These are phyloP conservation scores for Carpinus fangiana DNA, from an alignment of 306 rosid genomes.

Conservation along the genomic window DNA sequence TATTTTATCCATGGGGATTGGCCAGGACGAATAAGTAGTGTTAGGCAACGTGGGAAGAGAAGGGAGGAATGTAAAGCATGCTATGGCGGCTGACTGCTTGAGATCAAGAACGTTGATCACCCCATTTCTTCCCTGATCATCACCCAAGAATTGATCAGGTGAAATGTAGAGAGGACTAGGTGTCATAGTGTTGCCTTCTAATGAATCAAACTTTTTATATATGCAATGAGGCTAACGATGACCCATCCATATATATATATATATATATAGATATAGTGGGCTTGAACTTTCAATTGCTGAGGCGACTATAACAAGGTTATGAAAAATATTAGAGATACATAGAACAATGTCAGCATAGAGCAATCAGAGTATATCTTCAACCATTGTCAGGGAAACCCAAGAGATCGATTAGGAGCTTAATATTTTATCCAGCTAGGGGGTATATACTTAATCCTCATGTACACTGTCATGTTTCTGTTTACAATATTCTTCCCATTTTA, in stretches of 20 bases:
- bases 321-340: background rate
- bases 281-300: background rate
- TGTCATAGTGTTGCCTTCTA: background rate
- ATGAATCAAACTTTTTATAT: background rate
- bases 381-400: constrained; percentile 7
- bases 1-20: constrained; percentile 37
- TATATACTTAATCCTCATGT: background rate
- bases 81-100: constrained; percentile 25
- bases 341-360: constrained; percentile 19
- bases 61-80: constrained; percentile 27
- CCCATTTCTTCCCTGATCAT: constrained; percentile 15
- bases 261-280: background rate
- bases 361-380: constrained; percentile 1
- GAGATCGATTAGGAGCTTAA: constrained; percentile 9
- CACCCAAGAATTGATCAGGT: constrained; percentile 12
- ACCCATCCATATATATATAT: background rate
- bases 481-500: background rate
- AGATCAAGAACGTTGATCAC: constrained; percentile 12
- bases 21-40: constrained; percentile 3
- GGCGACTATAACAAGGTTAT: constrained; percentile 4
- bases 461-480: background rate
- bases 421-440: background rate
- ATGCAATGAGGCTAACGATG: background rate
- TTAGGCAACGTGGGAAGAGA: constrained; percentile 25
- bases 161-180: background rate